These are phyloP conservation scores for Hericium erinaceus DNA, from an alignment of 768 basidiomycete genomes.

Conservation along the genomic window DNA sequence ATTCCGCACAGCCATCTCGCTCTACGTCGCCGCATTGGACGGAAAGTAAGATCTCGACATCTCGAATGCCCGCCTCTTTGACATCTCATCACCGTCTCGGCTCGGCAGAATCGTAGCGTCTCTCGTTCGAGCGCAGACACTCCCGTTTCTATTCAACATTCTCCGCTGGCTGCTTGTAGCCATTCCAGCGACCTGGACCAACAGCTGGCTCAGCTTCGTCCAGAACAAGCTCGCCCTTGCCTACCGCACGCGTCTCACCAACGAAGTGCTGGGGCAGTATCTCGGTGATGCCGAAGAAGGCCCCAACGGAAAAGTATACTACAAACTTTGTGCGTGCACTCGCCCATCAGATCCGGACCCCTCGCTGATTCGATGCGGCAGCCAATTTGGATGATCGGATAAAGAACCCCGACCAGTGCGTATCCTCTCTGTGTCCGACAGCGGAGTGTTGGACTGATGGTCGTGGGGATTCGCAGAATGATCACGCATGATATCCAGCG, in stretches of 20 bases:
- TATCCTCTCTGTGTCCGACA: not conserved
- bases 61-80: conserved; percentile 1
- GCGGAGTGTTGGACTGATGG: not conserved
- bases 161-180: conserved; percentile 86
- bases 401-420: conserved; percentile 89
- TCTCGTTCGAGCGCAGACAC: conserved; percentile 77
- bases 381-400: conserved; percentile 94
- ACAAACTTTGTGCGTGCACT: conserved; percentile 66
- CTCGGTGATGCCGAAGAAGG: conserved; percentile 63
- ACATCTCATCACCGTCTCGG: not conserved
- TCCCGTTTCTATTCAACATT: conserved; percentile 77
- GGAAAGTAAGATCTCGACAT: conserved; percentile 47
- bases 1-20: conserved; percentile 81
- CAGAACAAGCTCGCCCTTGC: conserved; percentile 90
- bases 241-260: conserved; percentile 79
- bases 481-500: conserved; percentile 93
- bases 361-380: conserved; percentile 18
- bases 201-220: conserved; percentile 86
- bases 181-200: conserved; percentile 88
- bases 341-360: not conserved
- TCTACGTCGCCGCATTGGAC: conserved; percentile 92
- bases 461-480: conserved; percentile 45
- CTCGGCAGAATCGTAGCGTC: conserved; percentile 80
- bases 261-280: conserved; percentile 75
- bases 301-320: conserved; percentile 77